Conservation (phyloP, 1,284 basidiomycete species). For the Porodaedalea pini region DNA sequence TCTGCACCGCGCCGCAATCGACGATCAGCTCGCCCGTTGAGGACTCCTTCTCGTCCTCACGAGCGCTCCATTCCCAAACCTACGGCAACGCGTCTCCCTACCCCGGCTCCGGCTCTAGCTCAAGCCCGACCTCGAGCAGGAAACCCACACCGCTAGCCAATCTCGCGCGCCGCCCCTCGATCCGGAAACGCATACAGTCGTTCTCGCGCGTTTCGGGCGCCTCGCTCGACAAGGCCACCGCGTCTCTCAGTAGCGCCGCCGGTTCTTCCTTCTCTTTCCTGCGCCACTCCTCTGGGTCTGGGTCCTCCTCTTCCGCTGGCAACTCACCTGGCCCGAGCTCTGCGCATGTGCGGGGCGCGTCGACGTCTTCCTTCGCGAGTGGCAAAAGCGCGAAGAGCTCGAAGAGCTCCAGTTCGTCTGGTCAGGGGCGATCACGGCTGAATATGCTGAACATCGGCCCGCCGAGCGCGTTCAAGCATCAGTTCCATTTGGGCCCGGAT, state of each 20-base stretch:
- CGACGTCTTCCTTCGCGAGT: conserved; percentile 4
- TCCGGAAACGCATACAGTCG: conserved; percentile 6
- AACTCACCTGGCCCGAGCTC: not conserved
- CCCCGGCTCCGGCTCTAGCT: not conserved
- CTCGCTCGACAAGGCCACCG: not conserved
- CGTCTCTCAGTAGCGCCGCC: conserved; percentile 2
- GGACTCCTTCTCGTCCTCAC: not conserved
- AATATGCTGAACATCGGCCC: conserved; percentile 7
- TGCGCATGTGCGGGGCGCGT: conserved; percentile 6
- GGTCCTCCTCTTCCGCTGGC: not conserved
- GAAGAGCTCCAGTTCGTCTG: not conserved
- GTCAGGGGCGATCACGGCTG: not conserved
- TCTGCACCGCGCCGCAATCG: conserved; percentile 13
- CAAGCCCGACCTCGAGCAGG: not conserved
- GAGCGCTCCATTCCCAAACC: not conserved
- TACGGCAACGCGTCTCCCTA: not conserved
- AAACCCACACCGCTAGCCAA: not conserved
- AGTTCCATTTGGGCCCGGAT: conserved; percentile 16
- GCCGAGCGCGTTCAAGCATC: conserved; percentile 19
- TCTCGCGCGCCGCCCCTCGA: not conserved
- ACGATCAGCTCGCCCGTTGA: conserved; percentile 5
- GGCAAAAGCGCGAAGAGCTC: not conserved
- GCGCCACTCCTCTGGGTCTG: not conserved
- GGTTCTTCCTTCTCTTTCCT: conserved; percentile 5
- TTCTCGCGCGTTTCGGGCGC: not conserved